phyloP scores from a whole-genome alignment of 2,329 filamentous ascomycete genomes.

The Juglanconis oblonga region DNA sequence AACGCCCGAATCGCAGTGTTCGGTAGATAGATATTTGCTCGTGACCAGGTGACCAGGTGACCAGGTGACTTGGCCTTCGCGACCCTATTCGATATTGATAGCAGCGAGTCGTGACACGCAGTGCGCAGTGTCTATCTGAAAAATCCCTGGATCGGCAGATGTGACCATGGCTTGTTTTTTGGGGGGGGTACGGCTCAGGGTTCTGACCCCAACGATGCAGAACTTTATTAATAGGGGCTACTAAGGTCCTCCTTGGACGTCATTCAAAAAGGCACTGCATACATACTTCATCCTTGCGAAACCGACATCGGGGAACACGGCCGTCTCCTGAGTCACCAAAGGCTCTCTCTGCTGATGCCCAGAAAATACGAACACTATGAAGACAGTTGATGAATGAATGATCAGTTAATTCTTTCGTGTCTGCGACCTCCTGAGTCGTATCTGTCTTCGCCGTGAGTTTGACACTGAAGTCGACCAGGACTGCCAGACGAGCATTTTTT shows the following conservation, averaged over 20 bases:
- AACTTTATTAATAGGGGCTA: too few relatives aligned
- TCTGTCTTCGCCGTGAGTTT: not conserved
- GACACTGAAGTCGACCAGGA: not conserved
- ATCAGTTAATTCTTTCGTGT: not conserved
- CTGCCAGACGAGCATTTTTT: not conserved
- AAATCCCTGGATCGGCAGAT: not conserved
- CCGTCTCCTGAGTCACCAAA: not conserved
- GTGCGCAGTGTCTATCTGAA: not conserved
- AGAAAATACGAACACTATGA: not conserved
- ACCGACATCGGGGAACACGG: not conserved
- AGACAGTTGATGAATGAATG: not conserved
- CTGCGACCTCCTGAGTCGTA: not conserved
- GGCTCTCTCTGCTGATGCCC: too few relatives aligned
- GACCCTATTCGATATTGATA: not conserved
- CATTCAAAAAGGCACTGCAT: not conserved
- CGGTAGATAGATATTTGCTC: too few relatives aligned
- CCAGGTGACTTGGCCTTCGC: not conserved
- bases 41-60: too few relatives aligned
- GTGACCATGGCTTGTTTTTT: not conserved
- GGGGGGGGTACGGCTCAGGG: too few relatives aligned
- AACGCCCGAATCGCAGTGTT: too few relatives aligned
- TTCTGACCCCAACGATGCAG: too few relatives aligned
- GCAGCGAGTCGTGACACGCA: slow-evolving; percentile 8
- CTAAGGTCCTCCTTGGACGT: not conserved
- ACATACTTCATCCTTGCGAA: not conserved